Conservation (phyloP, 495 filamentous ascomycete genomes). For the Thermothielavioides terrestris region DNA sequence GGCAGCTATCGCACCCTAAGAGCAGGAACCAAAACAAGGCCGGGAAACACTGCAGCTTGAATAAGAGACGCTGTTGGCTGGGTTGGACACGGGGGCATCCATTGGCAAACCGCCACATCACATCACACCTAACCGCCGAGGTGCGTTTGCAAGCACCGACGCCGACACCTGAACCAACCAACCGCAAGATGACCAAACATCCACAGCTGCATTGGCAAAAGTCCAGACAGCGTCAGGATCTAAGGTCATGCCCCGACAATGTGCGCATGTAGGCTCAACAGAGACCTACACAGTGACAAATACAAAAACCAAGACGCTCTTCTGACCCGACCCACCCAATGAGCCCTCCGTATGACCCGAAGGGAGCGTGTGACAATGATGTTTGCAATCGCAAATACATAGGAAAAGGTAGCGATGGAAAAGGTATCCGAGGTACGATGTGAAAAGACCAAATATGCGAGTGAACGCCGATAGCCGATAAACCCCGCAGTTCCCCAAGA, state of each 20-base stretch:
- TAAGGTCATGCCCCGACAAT: background rate
- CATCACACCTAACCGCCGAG: too few species aligned
- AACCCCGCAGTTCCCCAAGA: background rate
- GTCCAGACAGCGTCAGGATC: background rate
- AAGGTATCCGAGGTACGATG: conserved; percentile 6
- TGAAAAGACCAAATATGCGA: too few species aligned
- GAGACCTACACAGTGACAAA: background rate
- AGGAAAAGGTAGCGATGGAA: conserved; percentile 9
- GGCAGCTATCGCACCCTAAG: too few species aligned
- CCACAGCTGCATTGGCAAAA: background rate
- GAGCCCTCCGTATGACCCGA: background rate
- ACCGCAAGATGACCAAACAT: background rate
- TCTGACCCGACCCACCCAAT: background rate
- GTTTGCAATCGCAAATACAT: background rate
- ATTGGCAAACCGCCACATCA: too few species aligned
- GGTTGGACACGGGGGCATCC: too few species aligned
- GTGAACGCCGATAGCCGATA: conserved; percentile 5
- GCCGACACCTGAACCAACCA: background rate
- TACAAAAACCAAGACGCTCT: background rate
- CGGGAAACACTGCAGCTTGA: too few species aligned
- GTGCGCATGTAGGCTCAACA: background rate
- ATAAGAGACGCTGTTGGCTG: too few species aligned
- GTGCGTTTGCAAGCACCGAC: too few species aligned
- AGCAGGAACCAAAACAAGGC: too few species aligned
- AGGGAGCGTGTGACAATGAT: background rate